Percentiles rank a stretch among this genome's conserved stretches.
Conservation (phyloP, 176 grass and related monocot species). For the Neostapfia colusana region DNA sequence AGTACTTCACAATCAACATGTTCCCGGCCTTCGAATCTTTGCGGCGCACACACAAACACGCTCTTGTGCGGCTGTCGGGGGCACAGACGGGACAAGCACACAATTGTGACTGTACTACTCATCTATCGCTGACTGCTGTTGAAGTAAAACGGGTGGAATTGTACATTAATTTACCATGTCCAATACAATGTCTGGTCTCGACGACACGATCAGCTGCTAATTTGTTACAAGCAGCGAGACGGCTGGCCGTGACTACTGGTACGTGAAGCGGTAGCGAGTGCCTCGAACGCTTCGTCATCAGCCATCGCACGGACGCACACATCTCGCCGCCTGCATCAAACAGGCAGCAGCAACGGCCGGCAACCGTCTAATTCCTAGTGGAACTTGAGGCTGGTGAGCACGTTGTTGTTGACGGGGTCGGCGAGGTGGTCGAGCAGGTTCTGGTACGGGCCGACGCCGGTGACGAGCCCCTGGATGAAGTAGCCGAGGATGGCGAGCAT, state of each 20-base stretch:
- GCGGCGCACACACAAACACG: background rate
- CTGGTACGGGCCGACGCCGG: constrained; percentile 79
- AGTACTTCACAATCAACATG: background rate
- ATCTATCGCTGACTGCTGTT: background rate
- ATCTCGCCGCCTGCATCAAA: background rate
- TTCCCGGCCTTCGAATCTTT: background rate
- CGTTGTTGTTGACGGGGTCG: constrained; percentile 90
- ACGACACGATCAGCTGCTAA: constrained; percentile 18
- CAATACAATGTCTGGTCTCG: constrained; percentile 12
- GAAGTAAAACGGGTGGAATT: background rate
- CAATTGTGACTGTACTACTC: too few relatives aligned
- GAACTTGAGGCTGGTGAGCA: constrained; percentile 97
- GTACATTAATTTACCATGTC: constrained; percentile 32
- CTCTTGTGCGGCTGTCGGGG: background rate
- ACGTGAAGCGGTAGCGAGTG: background rate
- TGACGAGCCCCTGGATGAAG: constrained; percentile 67
- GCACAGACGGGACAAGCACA: too few relatives aligned
- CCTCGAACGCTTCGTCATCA: background rate
- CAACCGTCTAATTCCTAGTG: constrained; percentile 44
- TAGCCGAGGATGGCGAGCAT: constrained; percentile 81
- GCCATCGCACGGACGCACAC: background rate
- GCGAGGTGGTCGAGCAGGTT: constrained; percentile 89
- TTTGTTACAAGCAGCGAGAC: constrained; percentile 26
- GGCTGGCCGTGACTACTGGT: background rate
- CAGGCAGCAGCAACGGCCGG: background rate